These are phyloP conservation scores for Craspedostauros australis DNA, from an alignment of 108 stramenopile species.

Conservation along the genomic window DNA sequence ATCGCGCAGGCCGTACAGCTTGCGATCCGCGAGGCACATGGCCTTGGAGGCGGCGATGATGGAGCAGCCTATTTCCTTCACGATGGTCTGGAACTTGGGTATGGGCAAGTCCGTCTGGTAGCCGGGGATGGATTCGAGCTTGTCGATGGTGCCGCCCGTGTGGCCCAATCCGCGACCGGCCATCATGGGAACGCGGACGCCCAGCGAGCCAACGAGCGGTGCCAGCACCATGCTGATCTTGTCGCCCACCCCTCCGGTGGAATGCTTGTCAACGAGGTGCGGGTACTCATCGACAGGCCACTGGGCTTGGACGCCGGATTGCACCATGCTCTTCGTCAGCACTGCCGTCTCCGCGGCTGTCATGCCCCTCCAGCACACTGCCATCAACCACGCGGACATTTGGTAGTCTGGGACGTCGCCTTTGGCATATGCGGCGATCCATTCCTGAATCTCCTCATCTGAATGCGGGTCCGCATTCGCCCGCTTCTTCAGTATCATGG, in stretches of 20 bases:
- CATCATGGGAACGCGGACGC: slow-evolving; percentile 74
- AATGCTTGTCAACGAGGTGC: slow-evolving; percentile 70
- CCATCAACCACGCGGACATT: slow-evolving; percentile 88
- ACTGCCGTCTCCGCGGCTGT: slow-evolving; percentile 60
- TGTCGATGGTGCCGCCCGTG: slow-evolving; percentile 86
- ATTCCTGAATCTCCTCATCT: slow-evolving; percentile 44
- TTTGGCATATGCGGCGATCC: slow-evolving; percentile 30
- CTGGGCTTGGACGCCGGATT: slow-evolving; percentile 51
- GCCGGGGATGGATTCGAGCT: slow-evolving; percentile 76
- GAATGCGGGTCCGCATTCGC: slow-evolving; percentile 39
- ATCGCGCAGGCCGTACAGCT: slow-evolving; percentile 79
- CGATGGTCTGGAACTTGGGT: slow-evolving; percentile 42
- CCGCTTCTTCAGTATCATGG: no score
- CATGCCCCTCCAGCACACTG: slow-evolving; percentile 72
- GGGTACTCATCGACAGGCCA: slow-evolving; percentile 26
- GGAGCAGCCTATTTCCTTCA: slow-evolving; percentile 44
- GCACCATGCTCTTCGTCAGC: slow-evolving; percentile 61
- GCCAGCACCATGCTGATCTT: slow-evolving; percentile 71
- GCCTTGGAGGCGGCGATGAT: slow-evolving; percentile 51
- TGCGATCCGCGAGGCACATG: slow-evolving; percentile 70
- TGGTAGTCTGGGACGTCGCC: slow-evolving; percentile 76
- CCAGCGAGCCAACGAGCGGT: slow-evolving; percentile 66
- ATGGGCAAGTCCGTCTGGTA: slow-evolving; percentile 33
- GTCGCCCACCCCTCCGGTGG: slow-evolving; percentile 82
- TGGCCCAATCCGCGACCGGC: slow-evolving; percentile 80